Conservation (phyloP, 129 eudicot genomes). For the Mikania micrantha region DNA sequence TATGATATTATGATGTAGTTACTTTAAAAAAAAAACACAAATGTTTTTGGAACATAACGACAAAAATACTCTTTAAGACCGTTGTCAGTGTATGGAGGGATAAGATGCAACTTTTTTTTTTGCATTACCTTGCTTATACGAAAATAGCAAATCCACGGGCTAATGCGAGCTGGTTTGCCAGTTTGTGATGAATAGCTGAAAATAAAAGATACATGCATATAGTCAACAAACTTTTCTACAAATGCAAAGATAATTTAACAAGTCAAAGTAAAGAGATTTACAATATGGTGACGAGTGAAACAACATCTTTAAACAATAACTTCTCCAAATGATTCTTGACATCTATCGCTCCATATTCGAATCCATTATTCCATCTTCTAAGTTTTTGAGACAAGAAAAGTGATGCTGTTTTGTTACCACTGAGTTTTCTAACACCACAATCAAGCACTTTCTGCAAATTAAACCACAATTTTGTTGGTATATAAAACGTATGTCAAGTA, state of each 20-base stretch:
- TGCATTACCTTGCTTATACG: conserved; percentile 66
- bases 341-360: conserved; percentile 85
- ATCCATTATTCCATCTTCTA: conserved; percentile 51
- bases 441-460: conserved; percentile 75
- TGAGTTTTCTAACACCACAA: conserved; percentile 59
- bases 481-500: background rate
- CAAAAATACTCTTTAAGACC: background rate
- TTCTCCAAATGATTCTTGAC: conserved; percentile 76
- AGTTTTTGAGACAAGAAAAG: conserved; percentile 67
- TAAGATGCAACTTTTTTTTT: background rate
- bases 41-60: conserved; percentile 1
- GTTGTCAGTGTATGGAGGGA: background rate
- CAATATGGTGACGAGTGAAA: conserved; percentile 58
- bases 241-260: background rate
- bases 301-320: conserved; percentile 51
- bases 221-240: conserved; percentile 10
- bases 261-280: conserved; percentile 21
- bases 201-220: background rate
- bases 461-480: conserved; percentile 14
- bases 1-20: background rate
- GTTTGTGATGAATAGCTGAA: conserved; percentile 45
- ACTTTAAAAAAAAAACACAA: background rate
- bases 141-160: conserved; percentile 93
- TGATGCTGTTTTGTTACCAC: conserved; percentile 58
- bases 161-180: conserved; percentile 13